phyloP scores from a whole-genome alignment of 1,139 yeast genomes.

The Blastobotrys proliferans region DNA sequence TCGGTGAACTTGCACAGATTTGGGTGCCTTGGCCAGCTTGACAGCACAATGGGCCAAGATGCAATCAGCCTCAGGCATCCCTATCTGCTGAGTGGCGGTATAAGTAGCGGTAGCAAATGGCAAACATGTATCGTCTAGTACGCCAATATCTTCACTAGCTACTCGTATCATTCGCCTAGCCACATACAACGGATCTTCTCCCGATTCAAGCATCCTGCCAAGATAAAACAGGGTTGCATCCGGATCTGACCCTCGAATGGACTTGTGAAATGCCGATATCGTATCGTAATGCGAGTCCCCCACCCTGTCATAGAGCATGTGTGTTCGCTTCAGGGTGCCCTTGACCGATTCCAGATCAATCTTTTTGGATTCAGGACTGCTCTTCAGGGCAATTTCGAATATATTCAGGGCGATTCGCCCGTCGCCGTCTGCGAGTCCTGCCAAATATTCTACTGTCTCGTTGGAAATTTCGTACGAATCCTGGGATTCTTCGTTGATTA shows the following conservation, averaged over 20 bases:
- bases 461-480: conserved; percentile 48
- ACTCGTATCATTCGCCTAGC: conserved; percentile 89
- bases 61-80: conserved; percentile 93
- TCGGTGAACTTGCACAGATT: conserved; percentile 78
- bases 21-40: conserved; percentile 77
- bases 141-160: conserved; percentile 87
- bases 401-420: conserved; percentile 79
- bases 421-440: conserved; percentile 82
- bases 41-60: conserved; percentile 90
- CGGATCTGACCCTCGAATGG: conserved; percentile 81
- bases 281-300: conserved; percentile 95
- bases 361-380: conserved; percentile 12
- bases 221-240: conserved; percentile 87
- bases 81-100: conserved; percentile 87
- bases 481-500: conserved; percentile 47
- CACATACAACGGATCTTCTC: conserved; percentile 91
- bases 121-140: conserved; percentile 74
- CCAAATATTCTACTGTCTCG: conserved; percentile 64
- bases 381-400: conserved; percentile 52
- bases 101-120: conserved; percentile 86
- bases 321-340: conserved; percentile 45
- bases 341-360: conserved; percentile 37
- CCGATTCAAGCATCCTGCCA: conserved; percentile 82
- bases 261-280: conserved; percentile 89
- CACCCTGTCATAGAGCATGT: conserved; percentile 71